These are phyloP conservation scores for Fabrea salina DNA, from an alignment of 169 alveolate species.

Conservation along the genomic window DNA sequence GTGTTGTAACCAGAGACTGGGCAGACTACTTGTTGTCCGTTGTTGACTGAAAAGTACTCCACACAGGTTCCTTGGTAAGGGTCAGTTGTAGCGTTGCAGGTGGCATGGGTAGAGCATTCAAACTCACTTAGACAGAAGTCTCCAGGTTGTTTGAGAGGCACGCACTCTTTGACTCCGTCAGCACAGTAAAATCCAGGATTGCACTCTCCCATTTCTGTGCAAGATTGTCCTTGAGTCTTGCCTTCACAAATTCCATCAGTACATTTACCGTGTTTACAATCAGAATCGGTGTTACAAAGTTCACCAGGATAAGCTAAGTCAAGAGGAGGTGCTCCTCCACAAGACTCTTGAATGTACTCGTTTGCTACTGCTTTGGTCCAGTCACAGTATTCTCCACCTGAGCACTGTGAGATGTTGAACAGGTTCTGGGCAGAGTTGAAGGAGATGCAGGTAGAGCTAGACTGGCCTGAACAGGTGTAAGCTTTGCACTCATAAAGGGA, in stretches of 20 bases:
- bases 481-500: not conserved
- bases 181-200: constrained; percentile 26
- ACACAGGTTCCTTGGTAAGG: not conserved
- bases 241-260: not conserved
- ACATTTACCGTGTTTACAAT: not conserved
- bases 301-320: constrained; percentile 6
- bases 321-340: not conserved
- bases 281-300: not conserved
- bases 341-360: constrained; percentile 1
- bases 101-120: not conserved
- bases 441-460: not conserved
- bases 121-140: constrained; percentile 6
- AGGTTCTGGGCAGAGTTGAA: not conserved
- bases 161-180: not conserved
- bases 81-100: not conserved
- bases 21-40: not conserved
- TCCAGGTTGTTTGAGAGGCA: not conserved
- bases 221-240: not conserved
- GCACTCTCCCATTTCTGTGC: not conserved
- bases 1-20: not conserved
- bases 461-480: not conserved
- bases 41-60: not conserved
- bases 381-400: not conserved
- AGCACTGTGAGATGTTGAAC: not conserved
- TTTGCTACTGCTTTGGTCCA: constrained; percentile 7